Evolutionary conservation across 2,329 filamentous ascomycete genomes (phyloP), one percentile per base, ranked within the genome.

Genomic region (Colletotrichum sp.): DNA sequence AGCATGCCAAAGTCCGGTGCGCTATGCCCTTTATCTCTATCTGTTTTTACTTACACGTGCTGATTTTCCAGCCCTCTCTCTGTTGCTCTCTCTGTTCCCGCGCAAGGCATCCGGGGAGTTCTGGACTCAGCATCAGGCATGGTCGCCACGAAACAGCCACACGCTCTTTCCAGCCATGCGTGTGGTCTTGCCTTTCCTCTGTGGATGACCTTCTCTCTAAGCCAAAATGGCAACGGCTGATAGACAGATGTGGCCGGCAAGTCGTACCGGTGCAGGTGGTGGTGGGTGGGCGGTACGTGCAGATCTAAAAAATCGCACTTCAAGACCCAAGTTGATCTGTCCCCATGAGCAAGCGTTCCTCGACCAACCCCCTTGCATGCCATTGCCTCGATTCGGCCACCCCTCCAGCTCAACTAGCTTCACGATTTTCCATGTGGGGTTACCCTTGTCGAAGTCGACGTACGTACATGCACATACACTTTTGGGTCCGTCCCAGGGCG

Each of bases 281-380:
- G 39, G 39, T 48, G 28, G 32, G 18, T 39, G 61, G 13, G 52
- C 43, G 28, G 28, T 52, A 64, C 55, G 55, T 61, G 68, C 30
- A 65, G 56, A 60, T 65, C 64, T 43, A 52, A 36, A 30, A 55
- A 32, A 58, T 60, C 62, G 27, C 32, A 43, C 52, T 66, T 16
- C 69, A 22, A 48, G n/a, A 30, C 72, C 62, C 16, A 61, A 72
- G 52, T 56, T 66, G 39, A 62, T 62, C 55, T 58, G 25, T 34
- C 15, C 67, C 32, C 66, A 64, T 70, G 58, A 70, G 56, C 34
- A 64, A 75, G 68, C 70, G 73, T 68, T 73, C 64, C 73, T 68
- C 66, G 22, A 56, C 36, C 64, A 65, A 52, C 64, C 73, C 71
- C 73, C 73, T 75, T 75, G 70, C 73, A 75, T 75, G 18, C 65